phyloP scores from a whole-genome alignment of 2,329 filamentous ascomycete species.

The Lecanicillium sp. region DNA sequence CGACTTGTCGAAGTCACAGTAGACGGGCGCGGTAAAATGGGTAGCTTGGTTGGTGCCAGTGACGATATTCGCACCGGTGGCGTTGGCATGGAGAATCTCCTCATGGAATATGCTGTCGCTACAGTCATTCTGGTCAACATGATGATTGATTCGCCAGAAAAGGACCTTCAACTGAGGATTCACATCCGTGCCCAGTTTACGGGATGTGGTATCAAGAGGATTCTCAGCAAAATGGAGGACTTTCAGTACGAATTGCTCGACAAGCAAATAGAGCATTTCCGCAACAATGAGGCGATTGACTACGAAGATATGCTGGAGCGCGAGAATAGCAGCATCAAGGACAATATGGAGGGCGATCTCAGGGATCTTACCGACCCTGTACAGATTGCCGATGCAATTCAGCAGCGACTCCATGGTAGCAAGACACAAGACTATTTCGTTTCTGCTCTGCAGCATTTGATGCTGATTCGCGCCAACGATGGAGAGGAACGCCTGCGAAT shows the following conservation, averaged over 20 bases:
- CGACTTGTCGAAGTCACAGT: constrained; percentile 94
- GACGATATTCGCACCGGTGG: constrained; percentile 93
- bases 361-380: constrained; percentile 88
- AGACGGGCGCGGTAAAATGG: constrained; percentile 97
- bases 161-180: constrained; percentile 81
- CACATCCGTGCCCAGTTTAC: constrained; percentile 95
- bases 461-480: constrained; percentile 86
- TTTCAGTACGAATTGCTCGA: constrained; percentile 98
- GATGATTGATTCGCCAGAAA: constrained; percentile 84
- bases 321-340: constrained; percentile 84
- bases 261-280: constrained; percentile 93
- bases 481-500: constrained; percentile 86
- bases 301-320: constrained; percentile 94
- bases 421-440: constrained; percentile 92
- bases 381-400: constrained; percentile 92
- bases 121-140: constrained; percentile 95
- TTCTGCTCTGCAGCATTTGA: constrained; percentile 87
- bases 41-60: constrained; percentile 90
- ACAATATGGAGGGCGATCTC: constrained; percentile 74
- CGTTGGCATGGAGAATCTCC: constrained; percentile 95
- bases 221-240: constrained; percentile 92
- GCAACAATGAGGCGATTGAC: constrained; percentile 91
- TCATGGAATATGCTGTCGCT: constrained; percentile 98
- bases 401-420: constrained; percentile 72
- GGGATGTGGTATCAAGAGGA: constrained; percentile 88